Evolutionary conservation across 495 filamentous ascomycete species (phyloP), one percentile per base, ranked within the genome.

Genomic region (Pyrenopolyporus hunteri): DNA sequence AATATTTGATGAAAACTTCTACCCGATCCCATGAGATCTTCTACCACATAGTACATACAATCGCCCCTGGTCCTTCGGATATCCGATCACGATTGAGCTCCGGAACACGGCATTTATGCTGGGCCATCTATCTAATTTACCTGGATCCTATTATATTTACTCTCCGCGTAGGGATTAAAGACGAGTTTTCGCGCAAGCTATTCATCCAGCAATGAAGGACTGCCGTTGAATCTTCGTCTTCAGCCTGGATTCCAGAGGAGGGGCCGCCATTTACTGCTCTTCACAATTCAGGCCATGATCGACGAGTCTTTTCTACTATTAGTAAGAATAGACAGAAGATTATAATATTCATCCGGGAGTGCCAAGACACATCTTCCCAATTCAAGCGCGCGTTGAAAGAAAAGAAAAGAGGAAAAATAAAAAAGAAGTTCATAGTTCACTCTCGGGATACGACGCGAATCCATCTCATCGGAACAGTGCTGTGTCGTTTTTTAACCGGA

Each of bases 211-310:
- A 33, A 44, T 8, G 25, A 35, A 37, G 19, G 25, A 66, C 42
- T 60, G 63, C 63, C 63, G 63, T 57, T 37, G 22, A 47, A 44
- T 39, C 19, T 52, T 23, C n/a, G 37, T 20, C 51, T 57, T 60
- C 63, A 57, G 56, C 49, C 56, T 59, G 55, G 50, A 49, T 16
- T 40, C 40, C 20, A 19, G 48, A 65, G 23, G 50, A 59, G 62
- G 62, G 50, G 50, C 25, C 16, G n/a, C n/a, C 10, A 17, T 65
- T 46, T 25, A 13, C 25, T 47, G 11, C 25, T 46, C 56, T 51
- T 46, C 62, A 46, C 56, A 51, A 25, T 59, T 57, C 51, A 57
- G 57, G 45, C 16, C 57, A 48, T 66, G 63, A 66, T 66, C 63
- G 46, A 53, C 63, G 6, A 25, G 10, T 20, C 17, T 42, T 64